Conservation (phyloP, 164 flowering plant species). For the Paratinospora sagittata region DNA sequence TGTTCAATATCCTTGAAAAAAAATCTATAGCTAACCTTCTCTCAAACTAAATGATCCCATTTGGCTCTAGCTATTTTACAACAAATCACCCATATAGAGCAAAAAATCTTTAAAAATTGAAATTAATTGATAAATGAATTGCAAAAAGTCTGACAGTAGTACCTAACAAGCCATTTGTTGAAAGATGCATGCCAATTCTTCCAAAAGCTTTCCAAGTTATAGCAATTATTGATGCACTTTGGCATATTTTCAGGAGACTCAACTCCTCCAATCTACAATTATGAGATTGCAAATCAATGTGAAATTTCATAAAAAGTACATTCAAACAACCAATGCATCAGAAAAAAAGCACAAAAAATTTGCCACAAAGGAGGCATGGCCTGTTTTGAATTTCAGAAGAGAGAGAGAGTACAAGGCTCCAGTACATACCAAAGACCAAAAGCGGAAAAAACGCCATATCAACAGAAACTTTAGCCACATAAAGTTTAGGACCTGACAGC, state of each 20-base stretch:
- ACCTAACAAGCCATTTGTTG: slow-evolving; percentile 99
- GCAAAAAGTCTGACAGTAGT: slow-evolving; percentile 1
- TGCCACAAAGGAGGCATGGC: background rate
- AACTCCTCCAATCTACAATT: slow-evolving; percentile 65
- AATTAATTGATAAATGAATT: background rate
- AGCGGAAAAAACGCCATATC: slow-evolving; percentile 93
- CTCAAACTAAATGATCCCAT: background rate
- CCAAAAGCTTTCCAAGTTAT: slow-evolving; percentile 90
- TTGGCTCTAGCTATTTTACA: background rate
- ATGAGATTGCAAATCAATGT: slow-evolving; percentile 4
- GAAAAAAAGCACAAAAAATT: background rate
- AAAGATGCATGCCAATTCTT: slow-evolving; percentile 98
- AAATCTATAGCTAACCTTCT: background rate
- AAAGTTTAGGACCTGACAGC: slow-evolving; percentile 76
- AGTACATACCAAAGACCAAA: slow-evolving; percentile 82
- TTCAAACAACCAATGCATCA: slow-evolving; percentile 6
- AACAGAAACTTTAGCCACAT: slow-evolving; percentile 96
- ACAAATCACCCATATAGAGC: background rate
- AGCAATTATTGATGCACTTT: slow-evolving; percentile 86
- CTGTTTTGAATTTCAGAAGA: background rate
- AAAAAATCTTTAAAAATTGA: background rate
- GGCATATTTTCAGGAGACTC: slow-evolving; percentile 96
- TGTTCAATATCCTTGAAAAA: background rate
- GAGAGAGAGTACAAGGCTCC: background rate
- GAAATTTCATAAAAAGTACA: background rate